Percentiles rank a stretch among this genome's conserved stretches.
Evolutionary conservation across 2,329 filamentous ascomycete genomes (phyloP).

Genomic region (Colletotrichum sidae): DNA sequence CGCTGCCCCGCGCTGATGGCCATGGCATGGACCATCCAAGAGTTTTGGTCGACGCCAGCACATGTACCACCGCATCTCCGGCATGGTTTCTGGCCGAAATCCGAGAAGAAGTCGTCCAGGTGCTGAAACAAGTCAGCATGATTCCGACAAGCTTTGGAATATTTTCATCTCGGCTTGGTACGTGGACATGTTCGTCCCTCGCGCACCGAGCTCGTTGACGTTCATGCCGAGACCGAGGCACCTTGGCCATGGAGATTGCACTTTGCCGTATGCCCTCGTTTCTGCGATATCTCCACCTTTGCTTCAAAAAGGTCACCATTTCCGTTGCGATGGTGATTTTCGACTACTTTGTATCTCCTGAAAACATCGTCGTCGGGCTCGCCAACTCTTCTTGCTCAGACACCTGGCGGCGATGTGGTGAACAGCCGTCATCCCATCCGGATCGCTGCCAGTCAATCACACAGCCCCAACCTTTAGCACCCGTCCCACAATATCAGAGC

Average conservation of each 20-base stretch:
- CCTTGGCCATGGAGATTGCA: too few relatives aligned
- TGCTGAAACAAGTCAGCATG: neutral
- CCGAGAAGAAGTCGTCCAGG: constrained; percentile 5
- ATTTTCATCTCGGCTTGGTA: neutral
- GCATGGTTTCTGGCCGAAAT: neutral
- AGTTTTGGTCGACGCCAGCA: neutral
- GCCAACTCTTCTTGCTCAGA: neutral
- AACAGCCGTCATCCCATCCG: neutral
- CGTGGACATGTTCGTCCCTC: neutral
- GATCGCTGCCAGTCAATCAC: neutral
- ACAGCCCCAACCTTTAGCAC: neutral
- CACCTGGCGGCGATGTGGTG: neutral
- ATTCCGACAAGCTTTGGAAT: neutral
- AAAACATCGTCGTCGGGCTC: neutral
- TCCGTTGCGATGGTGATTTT: neutral
- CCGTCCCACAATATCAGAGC: neutral
- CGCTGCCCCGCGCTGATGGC: neutral
- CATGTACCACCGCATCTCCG: constrained; percentile 1
- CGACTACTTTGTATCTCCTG: rapidly evolving
- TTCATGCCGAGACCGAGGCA: neutral
- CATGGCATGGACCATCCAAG: too few relatives aligned
- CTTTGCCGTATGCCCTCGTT: neutral
- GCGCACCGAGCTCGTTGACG: neutral
- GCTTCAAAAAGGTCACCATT: neutral
- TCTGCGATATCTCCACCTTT: neutral